phyloP scores from a whole-genome alignment of 345 rosid species.

The Gossypium raimondii region DNA sequence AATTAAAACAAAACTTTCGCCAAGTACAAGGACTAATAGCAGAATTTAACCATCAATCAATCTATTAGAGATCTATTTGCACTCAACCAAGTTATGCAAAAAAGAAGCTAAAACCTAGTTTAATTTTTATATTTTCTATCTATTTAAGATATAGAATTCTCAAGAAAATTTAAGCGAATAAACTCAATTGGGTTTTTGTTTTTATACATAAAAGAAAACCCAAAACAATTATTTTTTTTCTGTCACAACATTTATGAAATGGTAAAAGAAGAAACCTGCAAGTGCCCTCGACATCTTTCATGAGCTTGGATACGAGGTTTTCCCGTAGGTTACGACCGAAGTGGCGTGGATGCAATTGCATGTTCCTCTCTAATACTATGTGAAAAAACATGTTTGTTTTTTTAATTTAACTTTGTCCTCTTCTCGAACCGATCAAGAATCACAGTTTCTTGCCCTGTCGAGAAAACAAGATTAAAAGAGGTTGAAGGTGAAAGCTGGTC shows the following conservation, averaged over 20 bases:
- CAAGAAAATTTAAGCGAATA: not conserved
- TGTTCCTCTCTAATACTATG: slow-evolving; percentile 77
- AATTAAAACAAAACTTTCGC: too few species aligned
- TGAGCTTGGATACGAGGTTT: slow-evolving; percentile 76
- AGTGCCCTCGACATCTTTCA: slow-evolving; percentile 96
- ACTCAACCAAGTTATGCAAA: not conserved
- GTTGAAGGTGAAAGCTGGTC: too few species aligned
- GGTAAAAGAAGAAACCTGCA: slow-evolving; percentile 52
- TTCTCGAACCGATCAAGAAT: not conserved
- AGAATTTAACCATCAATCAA: too few species aligned
- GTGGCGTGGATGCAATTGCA: slow-evolving; percentile 85
- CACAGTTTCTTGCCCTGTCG: not conserved
- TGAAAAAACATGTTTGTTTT: slow-evolving; percentile 65
- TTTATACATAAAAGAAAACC: not conserved
- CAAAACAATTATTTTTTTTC: not conserved
- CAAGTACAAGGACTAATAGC: too few species aligned
- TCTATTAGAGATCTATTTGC: not conserved
- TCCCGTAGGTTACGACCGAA: slow-evolving; percentile 85
- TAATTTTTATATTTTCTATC: not conserved
- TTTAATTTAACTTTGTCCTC: not conserved
- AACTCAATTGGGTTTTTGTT: not conserved
- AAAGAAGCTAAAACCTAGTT: not conserved
- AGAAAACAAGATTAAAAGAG: too few species aligned
- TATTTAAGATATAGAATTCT: not conserved
- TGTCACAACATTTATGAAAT: not conserved